phyloP scores from a whole-genome alignment of 2,329 filamentous ascomycete species.

The Alternaria hordeiaustralica region DNA sequence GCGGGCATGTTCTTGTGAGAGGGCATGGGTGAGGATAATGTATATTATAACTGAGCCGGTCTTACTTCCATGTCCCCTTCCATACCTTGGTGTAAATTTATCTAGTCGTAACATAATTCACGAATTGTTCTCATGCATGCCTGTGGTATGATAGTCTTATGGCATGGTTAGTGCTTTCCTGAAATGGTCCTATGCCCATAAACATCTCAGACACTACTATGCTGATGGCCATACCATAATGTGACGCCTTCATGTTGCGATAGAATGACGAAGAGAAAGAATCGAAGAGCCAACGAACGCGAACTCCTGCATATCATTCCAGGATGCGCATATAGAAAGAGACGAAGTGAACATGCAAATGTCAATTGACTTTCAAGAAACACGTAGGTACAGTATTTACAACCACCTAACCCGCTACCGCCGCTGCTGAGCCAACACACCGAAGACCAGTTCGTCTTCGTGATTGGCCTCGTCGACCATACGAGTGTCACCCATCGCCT shows the following conservation, averaged over 20 bases:
- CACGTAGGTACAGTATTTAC: constrained; percentile 38
- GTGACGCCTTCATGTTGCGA: not conserved
- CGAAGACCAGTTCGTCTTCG: not conserved
- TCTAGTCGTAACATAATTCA: not conserved
- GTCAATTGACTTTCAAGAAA: constrained; percentile 26
- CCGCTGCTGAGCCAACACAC: not conserved
- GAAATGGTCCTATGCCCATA: not conserved
- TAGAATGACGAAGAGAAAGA: not conserved
- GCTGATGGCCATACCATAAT: not conserved
- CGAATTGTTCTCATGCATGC: not conserved
- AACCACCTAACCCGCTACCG: constrained; percentile 8
- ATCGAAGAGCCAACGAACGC: not conserved
- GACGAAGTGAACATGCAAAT: constrained; percentile 14
- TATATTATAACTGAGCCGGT: not conserved
- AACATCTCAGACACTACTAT: not conserved
- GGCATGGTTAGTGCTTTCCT: not conserved
- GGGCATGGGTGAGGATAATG: not conserved
- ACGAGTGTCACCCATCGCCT: not conserved
- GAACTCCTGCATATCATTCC: not conserved
- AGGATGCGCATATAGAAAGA: not conserved
- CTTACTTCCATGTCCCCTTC: not conserved
- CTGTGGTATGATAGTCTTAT: not conserved
- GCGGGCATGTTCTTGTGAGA: constrained; percentile 15
- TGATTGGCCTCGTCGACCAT: not conserved
- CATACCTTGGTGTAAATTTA: not conserved